Percentiles rank a stretch among this genome's conserved stretches.
Evolutionary conservation across 306 rosid genomes (phyloP).

Genomic region (Begonia loranthoides): DNA sequence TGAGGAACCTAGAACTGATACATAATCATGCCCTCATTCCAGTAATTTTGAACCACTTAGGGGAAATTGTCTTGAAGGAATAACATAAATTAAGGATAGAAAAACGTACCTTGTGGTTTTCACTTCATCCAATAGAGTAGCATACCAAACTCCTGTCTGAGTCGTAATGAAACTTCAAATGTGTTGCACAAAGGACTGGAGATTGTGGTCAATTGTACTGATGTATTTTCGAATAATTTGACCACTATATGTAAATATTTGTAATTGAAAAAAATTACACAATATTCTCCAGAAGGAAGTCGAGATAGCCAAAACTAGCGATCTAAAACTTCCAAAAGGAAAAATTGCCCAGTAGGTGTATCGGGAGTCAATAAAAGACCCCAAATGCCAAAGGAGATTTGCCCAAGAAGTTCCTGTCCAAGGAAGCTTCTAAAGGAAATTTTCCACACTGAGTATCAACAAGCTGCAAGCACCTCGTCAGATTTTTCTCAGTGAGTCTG

Average conservation of each 20-base stretch:
- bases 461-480: slow-evolving; percentile 13
- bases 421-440: slow-evolving; percentile 24
- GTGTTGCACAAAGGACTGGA: slow-evolving; percentile 14
- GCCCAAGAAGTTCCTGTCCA: slow-evolving; percentile 47
- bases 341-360: slow-evolving; percentile 45
- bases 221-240: not conserved
- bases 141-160: slow-evolving; percentile 13
- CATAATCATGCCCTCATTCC: not conserved
- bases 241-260: slow-evolving; percentile 15
- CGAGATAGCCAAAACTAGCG: slow-evolving; percentile 32
- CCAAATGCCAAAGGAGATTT: slow-evolving; percentile 98
- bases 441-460: slow-evolving; percentile 26
- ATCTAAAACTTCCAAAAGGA: slow-evolving; percentile 38
- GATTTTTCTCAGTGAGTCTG: slow-evolving; percentile 10
- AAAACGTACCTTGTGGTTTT: slow-evolving; percentile 9
- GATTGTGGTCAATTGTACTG: slow-evolving; percentile 9
- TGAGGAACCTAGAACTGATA: not conserved
- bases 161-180: not conserved
- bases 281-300: slow-evolving; percentile 7
- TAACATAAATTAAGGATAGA: slow-evolving; percentile 5
- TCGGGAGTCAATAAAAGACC: slow-evolving; percentile 38
- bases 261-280: slow-evolving; percentile 11
- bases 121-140: slow-evolving; percentile 27
- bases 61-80: slow-evolving; percentile 5
- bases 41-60: slow-evolving; percentile 5